Base-by-base conservation (phyloP, 2,329 filamentous ascomycete genomes). In the Claviceps sp. region DNA sequence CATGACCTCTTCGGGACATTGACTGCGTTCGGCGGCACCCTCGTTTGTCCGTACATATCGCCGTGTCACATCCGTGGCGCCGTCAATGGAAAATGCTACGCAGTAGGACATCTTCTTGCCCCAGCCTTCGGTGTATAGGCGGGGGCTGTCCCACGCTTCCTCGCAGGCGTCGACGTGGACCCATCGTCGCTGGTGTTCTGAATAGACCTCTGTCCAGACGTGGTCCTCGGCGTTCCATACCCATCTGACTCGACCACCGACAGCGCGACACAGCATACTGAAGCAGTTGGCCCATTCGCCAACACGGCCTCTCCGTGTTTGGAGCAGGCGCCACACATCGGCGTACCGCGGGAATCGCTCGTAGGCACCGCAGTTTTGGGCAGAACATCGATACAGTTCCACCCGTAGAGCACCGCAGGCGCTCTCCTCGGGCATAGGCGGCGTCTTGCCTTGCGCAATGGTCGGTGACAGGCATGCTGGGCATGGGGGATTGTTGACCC, bases 281-380 rank as follows among this genome's bases (percentile, higher is more conserved):
- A 98, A 98, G 75, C 90, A 96, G 70, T 96, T 97, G 58, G 89
- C 89, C 89, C 93, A 97, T 72, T 98, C 93, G 55, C 93, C 93
- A 55, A 85, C 85, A 59, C 93, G 84, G 38, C 93, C 93, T 59
- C 86, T 79, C 59, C 87, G 77, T 30, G 89, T 94, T 67, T 96
- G 86, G 44, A 98, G 72, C 55, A 97, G 71, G 49, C 89, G 84
- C 83, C 94, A 97, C 26, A 95, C 91, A 65, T 98, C 91, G 54
- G 88, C 91, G 67, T 95, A 97, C 55, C 93, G 81, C 41, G 93
- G 90, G 60, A 96, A 98, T 57, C 91, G 82, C 67, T 96, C 91
- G 63, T 84, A 89, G 30, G 82, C 78, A 47, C 82, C 79, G 67
- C 91, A 98, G 47, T 76, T 75, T 1, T 78, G 72, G 55, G 82